These are phyloP conservation scores for Murraya koenigii DNA, from an alignment of 345 rosid species.

Conservation along the genomic window DNA sequence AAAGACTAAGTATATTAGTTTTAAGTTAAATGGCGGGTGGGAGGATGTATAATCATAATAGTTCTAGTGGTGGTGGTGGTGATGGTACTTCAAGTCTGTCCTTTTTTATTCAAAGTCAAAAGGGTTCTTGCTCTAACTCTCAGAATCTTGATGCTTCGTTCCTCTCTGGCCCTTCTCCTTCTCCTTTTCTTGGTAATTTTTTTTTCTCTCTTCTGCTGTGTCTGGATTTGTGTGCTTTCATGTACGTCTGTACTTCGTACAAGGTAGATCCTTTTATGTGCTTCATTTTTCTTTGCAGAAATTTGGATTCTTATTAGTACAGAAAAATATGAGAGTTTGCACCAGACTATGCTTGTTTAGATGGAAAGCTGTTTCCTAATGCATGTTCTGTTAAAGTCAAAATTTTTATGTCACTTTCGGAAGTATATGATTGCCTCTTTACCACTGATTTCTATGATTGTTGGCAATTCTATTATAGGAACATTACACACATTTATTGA, in stretches of 20 bases:
- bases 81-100: constrained; percentile 30
- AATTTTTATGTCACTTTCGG: not conserved
- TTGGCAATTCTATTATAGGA: not conserved
- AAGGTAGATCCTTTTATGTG: not conserved
- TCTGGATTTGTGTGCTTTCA: not conserved
- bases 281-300: not conserved
- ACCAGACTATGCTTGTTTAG: not conserved
- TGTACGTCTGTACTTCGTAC: not conserved
- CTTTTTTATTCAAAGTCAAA: constrained; percentile 42
- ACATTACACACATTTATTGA: too few relatives aligned
- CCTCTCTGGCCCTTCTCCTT: constrained; percentile 46
- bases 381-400: not conserved
- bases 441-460: not conserved
- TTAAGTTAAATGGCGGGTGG: constrained; percentile 41
- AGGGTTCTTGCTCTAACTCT: constrained; percentile 35
- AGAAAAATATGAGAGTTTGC: not conserved
- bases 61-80: constrained; percentile 18
- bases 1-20: not conserved
- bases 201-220: not conserved
- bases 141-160: constrained; percentile 38
- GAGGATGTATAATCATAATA: constrained; percentile 11
- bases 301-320: not conserved
- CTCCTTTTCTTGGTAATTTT: constrained; percentile 45
- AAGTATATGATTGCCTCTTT: not conserved
- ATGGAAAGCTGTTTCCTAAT: not conserved